These are phyloP conservation scores for Eutrema yunnanense DNA, from an alignment of 345 rosid species.

Conservation along the genomic window DNA sequence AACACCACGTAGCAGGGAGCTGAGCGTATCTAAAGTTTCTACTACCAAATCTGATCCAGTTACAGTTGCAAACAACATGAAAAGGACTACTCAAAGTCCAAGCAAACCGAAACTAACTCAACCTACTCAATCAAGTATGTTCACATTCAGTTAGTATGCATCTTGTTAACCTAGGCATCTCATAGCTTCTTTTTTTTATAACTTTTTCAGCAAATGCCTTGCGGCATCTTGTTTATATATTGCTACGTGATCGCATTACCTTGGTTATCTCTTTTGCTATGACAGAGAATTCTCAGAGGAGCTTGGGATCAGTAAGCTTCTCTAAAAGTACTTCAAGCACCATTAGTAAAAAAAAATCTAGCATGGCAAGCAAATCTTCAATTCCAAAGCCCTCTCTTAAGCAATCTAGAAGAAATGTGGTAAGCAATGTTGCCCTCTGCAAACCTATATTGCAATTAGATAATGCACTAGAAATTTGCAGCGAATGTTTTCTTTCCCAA, in stretches of 20 bases:
- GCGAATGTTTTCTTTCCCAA: neutral
- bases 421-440: constrained; percentile 30
- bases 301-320: constrained; percentile 32
- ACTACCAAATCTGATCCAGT: constrained; percentile 35
- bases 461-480: constrained; percentile 2
- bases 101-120: constrained; percentile 39
- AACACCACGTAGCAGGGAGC: constrained; percentile 38
- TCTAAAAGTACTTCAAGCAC: constrained; percentile 27
- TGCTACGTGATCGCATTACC: neutral
- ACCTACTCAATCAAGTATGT: constrained; percentile 46
- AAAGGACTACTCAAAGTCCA: constrained; percentile 22
- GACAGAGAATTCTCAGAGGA: constrained; percentile 41
- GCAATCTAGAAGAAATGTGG: constrained; percentile 53
- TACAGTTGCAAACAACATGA: constrained; percentile 30
- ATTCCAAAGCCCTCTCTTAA: constrained; percentile 38
- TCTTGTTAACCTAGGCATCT: neutral
- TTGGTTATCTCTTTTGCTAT: constrained; percentile 20
- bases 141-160: neutral
- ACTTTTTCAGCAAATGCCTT: neutral
- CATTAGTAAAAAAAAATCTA: constrained; percentile 38
- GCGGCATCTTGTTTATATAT: constrained; percentile 1
- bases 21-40: constrained; percentile 38
- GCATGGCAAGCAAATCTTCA: constrained; percentile 34
- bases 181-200: neutral
- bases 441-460: neutral